Evolutionary conservation across 2,329 filamentous ascomycete species (phyloP).

Genomic region (Sarocladium oryzae): DNA sequence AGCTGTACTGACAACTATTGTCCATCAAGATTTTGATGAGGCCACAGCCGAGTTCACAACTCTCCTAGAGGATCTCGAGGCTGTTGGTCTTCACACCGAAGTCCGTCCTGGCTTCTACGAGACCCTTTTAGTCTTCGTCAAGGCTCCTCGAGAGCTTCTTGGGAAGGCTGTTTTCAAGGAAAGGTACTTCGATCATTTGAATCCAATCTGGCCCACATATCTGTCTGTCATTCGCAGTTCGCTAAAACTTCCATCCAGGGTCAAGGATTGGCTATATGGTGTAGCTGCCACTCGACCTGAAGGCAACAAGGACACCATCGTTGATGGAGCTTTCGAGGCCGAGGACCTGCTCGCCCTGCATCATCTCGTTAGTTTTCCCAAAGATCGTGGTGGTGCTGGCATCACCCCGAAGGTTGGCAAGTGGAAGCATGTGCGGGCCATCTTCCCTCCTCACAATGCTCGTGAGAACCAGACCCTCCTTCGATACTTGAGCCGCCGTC

Average conservation of each 20-base stretch:
- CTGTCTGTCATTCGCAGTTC: not conserved
- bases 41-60: constrained; percentile 27
- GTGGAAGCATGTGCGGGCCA: constrained; percentile 54
- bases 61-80: constrained; percentile 53
- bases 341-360: constrained; percentile 67
- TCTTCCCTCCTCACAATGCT: constrained; percentile 59
- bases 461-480: constrained; percentile 49
- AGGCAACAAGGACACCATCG: constrained; percentile 43
- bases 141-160: constrained; percentile 55
- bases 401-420: constrained; percentile 51
- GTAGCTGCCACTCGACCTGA: constrained; percentile 58
- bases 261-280: constrained; percentile 70
- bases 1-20: too few species aligned
- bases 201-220: too few species aligned
- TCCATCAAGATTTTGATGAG: constrained; percentile 24
- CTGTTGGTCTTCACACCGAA: constrained; percentile 61
- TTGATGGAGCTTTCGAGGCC: constrained; percentile 48
- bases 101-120: constrained; percentile 65
- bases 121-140: constrained; percentile 61
- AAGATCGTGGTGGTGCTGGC: constrained; percentile 53
- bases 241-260: constrained; percentile 33
- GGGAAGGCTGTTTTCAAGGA: constrained; percentile 62
- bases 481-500: constrained; percentile 46
- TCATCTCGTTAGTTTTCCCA: constrained; percentile 55
- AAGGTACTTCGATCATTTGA: constrained; percentile 40